Conservation (phyloP, 305 asterid species). For the Fraxinus ornus region DNA sequence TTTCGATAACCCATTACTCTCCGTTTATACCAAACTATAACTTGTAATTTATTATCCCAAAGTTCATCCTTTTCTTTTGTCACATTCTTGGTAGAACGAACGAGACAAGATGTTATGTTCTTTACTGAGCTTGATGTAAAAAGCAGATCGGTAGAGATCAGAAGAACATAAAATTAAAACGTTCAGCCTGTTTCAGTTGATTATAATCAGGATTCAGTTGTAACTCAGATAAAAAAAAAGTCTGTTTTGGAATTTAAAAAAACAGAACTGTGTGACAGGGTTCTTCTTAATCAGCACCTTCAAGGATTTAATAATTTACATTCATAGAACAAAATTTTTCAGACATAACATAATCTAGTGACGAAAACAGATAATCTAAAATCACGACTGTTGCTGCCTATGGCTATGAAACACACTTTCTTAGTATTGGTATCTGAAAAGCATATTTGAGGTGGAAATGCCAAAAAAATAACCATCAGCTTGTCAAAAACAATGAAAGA, state of each 20-base stretch:
- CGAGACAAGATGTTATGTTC: not conserved
- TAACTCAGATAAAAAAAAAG: not conserved
- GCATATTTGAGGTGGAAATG: not conserved
- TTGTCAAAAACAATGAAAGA: not conserved
- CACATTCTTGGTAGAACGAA: too few species aligned
- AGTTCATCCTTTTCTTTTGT: too few species aligned
- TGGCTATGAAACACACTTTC: not conserved
- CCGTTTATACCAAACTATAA: too few species aligned
- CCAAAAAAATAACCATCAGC: not conserved
- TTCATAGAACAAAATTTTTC: not conserved
- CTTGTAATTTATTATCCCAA: too few species aligned
- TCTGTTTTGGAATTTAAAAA: not conserved
- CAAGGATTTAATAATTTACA: not conserved
- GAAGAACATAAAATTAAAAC: not conserved
- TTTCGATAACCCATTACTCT: too few species aligned
- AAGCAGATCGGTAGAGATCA: too few species aligned
- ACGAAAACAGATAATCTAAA: not conserved
- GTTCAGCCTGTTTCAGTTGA: not conserved
- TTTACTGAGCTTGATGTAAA: not conserved
- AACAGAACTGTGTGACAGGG: not conserved
- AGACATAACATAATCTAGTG: not conserved
- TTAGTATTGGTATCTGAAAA: not conserved
- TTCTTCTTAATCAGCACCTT: not conserved
- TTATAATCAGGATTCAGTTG: too few species aligned
- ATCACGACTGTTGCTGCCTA: not conserved